phyloP scores from a whole-genome alignment of 2,329 filamentous ascomycete species.

The Corynespora cassiicola region DNA sequence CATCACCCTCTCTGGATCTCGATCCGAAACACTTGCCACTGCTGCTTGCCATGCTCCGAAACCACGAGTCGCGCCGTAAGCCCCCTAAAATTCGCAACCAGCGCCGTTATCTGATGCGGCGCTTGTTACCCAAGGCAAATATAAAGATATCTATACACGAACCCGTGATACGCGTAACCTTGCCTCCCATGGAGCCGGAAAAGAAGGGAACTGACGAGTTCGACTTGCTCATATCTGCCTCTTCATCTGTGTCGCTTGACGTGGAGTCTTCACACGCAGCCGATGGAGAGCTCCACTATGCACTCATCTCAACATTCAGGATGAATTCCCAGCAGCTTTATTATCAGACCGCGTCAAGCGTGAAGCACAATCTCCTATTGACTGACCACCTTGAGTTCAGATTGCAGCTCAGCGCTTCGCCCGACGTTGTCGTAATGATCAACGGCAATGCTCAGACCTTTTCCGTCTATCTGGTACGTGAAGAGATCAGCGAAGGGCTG shows the following conservation, averaged over 20 bases:
- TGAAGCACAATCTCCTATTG: conserved; percentile 84
- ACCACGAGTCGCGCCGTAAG: conserved; percentile 37
- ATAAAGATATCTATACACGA: conserved; percentile 98
- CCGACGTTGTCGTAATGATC: conserved; percentile 82
- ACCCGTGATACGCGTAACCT: conserved; percentile 86
- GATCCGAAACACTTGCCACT: conserved; percentile 91
- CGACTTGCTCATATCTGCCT: conserved; percentile 92
- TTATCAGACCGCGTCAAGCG: conserved; percentile 86
- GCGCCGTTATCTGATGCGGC: conserved; percentile 75
- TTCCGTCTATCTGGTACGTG: conserved; percentile 85
- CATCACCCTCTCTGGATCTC: conserved; percentile 91
- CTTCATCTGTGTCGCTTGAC: conserved; percentile 91
- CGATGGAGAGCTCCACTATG: conserved; percentile 85
- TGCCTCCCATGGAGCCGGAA: conserved; percentile 74
- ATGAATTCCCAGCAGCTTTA: conserved; percentile 89
- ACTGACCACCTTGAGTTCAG: conserved; percentile 90
- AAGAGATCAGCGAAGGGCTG: conserved; percentile 90
- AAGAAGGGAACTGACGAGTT: conserved; percentile 76
- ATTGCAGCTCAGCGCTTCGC: conserved; percentile 81
- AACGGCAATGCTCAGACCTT: conserved; percentile 85
- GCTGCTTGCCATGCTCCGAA: conserved; percentile 76
- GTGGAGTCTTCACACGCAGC: conserved; percentile 94
- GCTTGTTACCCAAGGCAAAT: conserved; percentile 90
- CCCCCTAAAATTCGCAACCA: conserved; percentile 31
- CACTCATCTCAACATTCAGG: conserved; percentile 79